Evolutionary conservation across 257 asterid genomes (phyloP).

Genomic region (Phtheirospermum japonicum): DNA sequence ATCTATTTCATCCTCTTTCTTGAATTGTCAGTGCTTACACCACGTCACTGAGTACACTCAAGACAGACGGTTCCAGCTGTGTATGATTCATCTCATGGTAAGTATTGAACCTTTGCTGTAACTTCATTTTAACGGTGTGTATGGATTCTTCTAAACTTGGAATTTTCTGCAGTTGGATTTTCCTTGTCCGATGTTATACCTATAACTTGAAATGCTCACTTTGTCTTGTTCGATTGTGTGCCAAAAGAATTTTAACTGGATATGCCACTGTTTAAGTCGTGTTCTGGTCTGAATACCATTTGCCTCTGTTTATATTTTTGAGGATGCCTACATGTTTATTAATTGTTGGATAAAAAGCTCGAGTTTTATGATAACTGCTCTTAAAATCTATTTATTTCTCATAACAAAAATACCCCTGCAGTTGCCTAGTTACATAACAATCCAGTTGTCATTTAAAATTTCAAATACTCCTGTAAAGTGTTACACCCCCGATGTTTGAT

Average conservation of each 20-base stretch:
- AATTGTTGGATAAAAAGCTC: neutral
- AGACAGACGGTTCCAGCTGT: slow-evolving; percentile 48
- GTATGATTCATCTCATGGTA: slow-evolving; percentile 34
- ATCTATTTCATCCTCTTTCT: slow-evolving; percentile 27
- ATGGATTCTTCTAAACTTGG: neutral
- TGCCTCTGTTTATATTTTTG: too few relatives aligned
- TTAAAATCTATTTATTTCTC: neutral
- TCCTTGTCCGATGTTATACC: slow-evolving; percentile 1
- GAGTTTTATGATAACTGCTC: slow-evolving; percentile 1
- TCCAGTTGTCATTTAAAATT: too few relatives aligned
- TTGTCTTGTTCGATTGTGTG: neutral
- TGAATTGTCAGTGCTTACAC: slow-evolving; percentile 51
- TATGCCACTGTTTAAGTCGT: neutral
- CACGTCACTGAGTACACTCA: slow-evolving; percentile 38
- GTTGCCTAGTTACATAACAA: neutral
- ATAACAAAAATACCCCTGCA: neutral
- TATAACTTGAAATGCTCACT: slow-evolving; percentile 11
- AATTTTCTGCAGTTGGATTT: neutral
- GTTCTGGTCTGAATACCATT: neutral
- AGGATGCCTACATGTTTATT: too few relatives aligned
- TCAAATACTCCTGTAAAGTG: neutral
- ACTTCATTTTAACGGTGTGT: neutral
- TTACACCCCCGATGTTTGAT: too few relatives aligned
- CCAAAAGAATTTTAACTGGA: too few relatives aligned
- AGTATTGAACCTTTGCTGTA: slow-evolving; percentile 22